phyloP scores from a whole-genome alignment of 495 filamentous ascomycete species.

The Hapsidospora chrysogenum region DNA sequence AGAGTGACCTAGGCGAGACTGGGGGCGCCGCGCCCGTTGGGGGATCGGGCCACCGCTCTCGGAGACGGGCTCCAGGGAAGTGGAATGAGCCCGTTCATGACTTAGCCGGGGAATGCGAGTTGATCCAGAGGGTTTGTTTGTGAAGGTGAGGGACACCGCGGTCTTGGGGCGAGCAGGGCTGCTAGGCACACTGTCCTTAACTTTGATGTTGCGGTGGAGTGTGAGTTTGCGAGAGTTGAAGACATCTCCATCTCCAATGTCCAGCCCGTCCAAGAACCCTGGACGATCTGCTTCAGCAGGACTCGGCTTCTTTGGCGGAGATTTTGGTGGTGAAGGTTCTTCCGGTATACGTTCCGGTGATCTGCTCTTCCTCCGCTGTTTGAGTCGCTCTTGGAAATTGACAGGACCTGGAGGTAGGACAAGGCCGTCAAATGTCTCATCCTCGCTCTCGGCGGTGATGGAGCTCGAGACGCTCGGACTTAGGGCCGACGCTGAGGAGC shows the following conservation, averaged over 20 bases:
- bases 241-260: slow-evolving; percentile 67
- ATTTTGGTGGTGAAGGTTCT: slow-evolving; percentile 6
- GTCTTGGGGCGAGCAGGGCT: slow-evolving; percentile 53
- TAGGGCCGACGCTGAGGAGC: slow-evolving; percentile 73
- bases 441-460: slow-evolving; percentile 83
- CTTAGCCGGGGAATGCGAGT: slow-evolving; percentile 46
- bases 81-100: slow-evolving; percentile 46
- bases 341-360: slow-evolving; percentile 22
- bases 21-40: slow-evolving; percentile 33
- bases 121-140: slow-evolving; percentile 39
- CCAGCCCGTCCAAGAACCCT: slow-evolving; percentile 75
- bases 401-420: slow-evolving; percentile 69
- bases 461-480: slow-evolving; percentile 86
- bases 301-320: slow-evolving; percentile 8
- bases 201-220: slow-evolving; percentile 85
- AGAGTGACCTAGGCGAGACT: slow-evolving; percentile 44
- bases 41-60: slow-evolving; percentile 62
- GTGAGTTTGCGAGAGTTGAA: slow-evolving; percentile 66
- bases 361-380: slow-evolving; percentile 43
- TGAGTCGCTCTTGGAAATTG: slow-evolving; percentile 59
- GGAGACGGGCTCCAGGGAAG: slow-evolving; percentile 82
- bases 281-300: slow-evolving; percentile 38
- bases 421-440: slow-evolving; percentile 75
- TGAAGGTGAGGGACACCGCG: slow-evolving; percentile 79
- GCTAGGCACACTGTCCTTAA: slow-evolving; percentile 48